Base-by-base conservation (phyloP, 768 basidiomycete genomes). In the Pleurotus pulmonarius region DNA sequence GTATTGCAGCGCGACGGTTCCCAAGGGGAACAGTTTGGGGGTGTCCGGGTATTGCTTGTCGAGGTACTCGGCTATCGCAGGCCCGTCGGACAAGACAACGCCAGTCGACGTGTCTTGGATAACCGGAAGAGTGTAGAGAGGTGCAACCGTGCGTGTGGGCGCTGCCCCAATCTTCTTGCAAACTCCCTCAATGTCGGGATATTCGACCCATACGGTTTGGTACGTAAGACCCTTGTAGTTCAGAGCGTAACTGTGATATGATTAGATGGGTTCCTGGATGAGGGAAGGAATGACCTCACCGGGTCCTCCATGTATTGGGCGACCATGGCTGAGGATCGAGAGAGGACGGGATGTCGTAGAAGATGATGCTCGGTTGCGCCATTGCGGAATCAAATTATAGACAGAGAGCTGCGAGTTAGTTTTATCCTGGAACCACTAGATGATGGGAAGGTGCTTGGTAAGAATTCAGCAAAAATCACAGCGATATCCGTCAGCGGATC, bases 291-390 rank as follows among this genome's bases (percentile, higher is more conserved):
- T 3, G 18, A 13, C 15, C n/a, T 49, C 41, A 75, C 80, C 80
- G 62, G 11, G 67, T 65, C 62, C 76, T 79, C 75, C 74, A 78
- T 34, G 75, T 74, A 57, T 79, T 81, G 6, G 77, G 74, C 4
- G 76, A 75, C 72, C 75, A 80, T 6, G 71, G 67, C 3, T 63
- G 66, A 46, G 5, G 53, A 1, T 61, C 54, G 4, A 68, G 49
- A 40, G 61, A 67, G 37, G 70, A 69, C 18, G 75, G 73, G 41
- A 82, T 73, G 55, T 81, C 81, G 65, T 79, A 82, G 45, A 79
- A 64, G 16, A 63, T 66, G 57, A 76, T 73, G 56, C 67, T 68
- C 13, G 51, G 12, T 29, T 53, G 37, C 11, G 51, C 13, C 51
- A 53, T 53, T 34, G 3, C 13, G 15, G 7, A 47, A 34, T 34